phyloP scores from a whole-genome alignment of 192 early-diverging fungal species.

The Backusella psychrophila region DNA sequence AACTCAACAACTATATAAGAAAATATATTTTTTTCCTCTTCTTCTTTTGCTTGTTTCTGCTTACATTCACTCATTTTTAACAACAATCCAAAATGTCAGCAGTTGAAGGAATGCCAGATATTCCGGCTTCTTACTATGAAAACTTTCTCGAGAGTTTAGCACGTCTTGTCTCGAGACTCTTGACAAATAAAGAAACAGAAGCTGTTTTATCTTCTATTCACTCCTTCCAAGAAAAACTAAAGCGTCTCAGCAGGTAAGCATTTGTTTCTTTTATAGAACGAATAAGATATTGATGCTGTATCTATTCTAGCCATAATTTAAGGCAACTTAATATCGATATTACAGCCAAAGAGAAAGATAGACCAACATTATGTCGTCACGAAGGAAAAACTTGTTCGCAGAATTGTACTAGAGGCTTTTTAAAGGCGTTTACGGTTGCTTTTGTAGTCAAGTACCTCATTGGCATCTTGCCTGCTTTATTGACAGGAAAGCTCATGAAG shows the following conservation, averaged over 20 bases:
- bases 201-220: conserved; percentile 53
- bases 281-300: neutral
- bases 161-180: conserved; percentile 53
- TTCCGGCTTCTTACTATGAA: conserved; percentile 45
- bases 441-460: conserved; percentile 61
- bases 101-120: conserved; percentile 2
- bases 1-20: neutral
- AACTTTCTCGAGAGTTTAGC: conserved; percentile 64
- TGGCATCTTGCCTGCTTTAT: conserved; percentile 45
- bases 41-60: neutral
- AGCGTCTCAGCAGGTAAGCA: conserved; percentile 56
- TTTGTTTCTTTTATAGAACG: neutral
- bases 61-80: neutral
- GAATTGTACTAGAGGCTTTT: conserved; percentile 61
- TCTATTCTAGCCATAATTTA: conserved; percentile 42
- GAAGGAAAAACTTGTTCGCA: conserved; percentile 62
- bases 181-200: conserved; percentile 69
- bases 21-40: neutral
- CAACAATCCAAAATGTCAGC: neutral
- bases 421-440: conserved; percentile 60
- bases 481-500: conserved; percentile 55
- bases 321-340: conserved; percentile 39
- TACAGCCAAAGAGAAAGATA: conserved; percentile 18
- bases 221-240: conserved; percentile 63
- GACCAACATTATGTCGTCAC: conserved; percentile 51